These are phyloP conservation scores for Colletotrichum salicis DNA, from an alignment of 2,329 filamentous ascomycete genomes.

Conservation along the genomic window DNA sequence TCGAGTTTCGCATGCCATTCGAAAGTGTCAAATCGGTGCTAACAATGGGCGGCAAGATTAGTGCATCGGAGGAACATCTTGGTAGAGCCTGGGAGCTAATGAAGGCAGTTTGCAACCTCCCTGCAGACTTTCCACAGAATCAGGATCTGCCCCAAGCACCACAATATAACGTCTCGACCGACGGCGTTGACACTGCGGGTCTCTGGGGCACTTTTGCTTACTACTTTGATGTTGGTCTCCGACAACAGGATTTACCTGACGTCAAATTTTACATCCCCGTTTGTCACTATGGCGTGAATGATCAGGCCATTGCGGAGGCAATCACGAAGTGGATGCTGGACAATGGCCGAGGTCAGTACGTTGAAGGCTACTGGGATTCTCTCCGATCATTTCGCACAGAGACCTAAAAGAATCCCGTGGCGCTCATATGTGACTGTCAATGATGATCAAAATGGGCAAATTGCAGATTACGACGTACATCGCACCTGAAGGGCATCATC, in stretches of 20 bases:
- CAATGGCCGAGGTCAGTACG: slow-evolving; percentile 10
- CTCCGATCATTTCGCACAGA: slow-evolving; percentile 8
- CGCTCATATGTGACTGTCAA: slow-evolving; percentile 23
- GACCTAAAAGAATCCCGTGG: slow-evolving; percentile 5
- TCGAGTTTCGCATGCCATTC: slow-evolving; percentile 12
- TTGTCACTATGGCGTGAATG: slow-evolving; percentile 14
- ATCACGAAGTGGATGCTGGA: slow-evolving; percentile 9
- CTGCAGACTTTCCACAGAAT: background rate
- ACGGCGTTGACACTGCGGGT: slow-evolving; percentile 8
- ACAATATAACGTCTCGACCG: background rate
- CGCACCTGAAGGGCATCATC: slow-evolving; percentile 15
- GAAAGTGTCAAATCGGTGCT: background rate
- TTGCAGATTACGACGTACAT: slow-evolving; percentile 20
- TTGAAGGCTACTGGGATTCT: background rate
- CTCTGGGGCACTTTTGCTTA: slow-evolving; percentile 22
- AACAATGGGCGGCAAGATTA: background rate
- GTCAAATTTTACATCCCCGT: slow-evolving; percentile 26
- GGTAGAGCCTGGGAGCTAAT: slow-evolving; percentile 12
- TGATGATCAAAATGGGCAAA: slow-evolving; percentile 17
- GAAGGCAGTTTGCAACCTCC: slow-evolving; percentile 17
- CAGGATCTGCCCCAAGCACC: slow-evolving; percentile 1
- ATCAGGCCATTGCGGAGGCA: slow-evolving; percentile 6
- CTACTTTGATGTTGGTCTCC: slow-evolving; percentile 10
- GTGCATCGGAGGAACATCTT: background rate
- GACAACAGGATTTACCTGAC: slow-evolving; percentile 2